phyloP scores from a whole-genome alignment of 345 rosid species.

The Ceriops zippeliana region DNA sequence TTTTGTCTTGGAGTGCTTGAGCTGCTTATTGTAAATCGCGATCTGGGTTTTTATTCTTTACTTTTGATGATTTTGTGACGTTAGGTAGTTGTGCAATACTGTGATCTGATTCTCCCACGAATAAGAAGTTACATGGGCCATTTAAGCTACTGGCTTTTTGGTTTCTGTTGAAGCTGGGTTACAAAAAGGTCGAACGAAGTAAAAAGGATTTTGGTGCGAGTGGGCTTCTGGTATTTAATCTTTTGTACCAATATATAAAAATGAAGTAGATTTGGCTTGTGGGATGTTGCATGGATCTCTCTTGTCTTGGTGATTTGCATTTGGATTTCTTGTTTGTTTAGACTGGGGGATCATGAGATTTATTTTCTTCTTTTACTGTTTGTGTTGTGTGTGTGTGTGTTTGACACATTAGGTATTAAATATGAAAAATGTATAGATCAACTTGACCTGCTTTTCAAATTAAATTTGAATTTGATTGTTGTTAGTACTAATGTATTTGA shows the following conservation, averaged over 20 bases:
- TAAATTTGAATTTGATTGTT: too few species aligned
- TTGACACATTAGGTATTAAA: background rate
- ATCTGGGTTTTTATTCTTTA: slow-evolving; percentile 15
- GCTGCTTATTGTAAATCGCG: background rate
- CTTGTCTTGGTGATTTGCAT: slow-evolving; percentile 12
- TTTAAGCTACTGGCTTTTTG: background rate
- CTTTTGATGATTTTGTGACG: slow-evolving; percentile 10
- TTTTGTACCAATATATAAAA: background rate
- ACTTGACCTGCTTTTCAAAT: too few species aligned
- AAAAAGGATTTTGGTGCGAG: background rate
- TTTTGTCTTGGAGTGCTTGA: slow-evolving; percentile 7
- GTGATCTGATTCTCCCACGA: slow-evolving; percentile 20
- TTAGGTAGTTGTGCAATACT: slow-evolving; percentile 12
- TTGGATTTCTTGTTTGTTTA: background rate
- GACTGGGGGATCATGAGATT: slow-evolving; percentile 3
- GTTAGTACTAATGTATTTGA: too few species aligned
- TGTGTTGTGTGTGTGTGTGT: background rate
- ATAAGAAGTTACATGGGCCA: background rate
- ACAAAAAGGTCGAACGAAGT: background rate
- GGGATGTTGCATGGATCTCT: background rate
- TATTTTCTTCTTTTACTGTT: background rate
- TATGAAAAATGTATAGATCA: too few species aligned
- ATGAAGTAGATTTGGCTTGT: slow-evolving; percentile 7
- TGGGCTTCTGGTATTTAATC: background rate
- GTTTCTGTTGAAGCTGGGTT: background rate